Percentiles rank a stretch among this genome's conserved stretches.
Conservation (phyloP, 2,329 filamentous ascomycete species). For the Penicillium occitanis region DNA sequence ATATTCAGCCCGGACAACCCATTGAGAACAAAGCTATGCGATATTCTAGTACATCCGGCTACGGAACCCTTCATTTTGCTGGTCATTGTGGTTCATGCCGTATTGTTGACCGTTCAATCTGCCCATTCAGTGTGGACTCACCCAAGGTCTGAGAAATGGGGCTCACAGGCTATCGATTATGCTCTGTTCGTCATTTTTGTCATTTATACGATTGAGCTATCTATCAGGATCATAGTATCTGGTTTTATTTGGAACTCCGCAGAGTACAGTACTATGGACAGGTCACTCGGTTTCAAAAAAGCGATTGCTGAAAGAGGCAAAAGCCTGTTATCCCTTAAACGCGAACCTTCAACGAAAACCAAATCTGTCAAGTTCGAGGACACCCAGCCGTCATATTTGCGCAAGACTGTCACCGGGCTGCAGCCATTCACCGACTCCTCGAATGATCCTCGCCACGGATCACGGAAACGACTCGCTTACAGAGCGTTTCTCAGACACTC, state of each 20-base stretch:
- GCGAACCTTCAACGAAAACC: constrained; percentile 65
- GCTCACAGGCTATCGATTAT: constrained; percentile 67
- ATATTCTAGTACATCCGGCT: constrained; percentile 79
- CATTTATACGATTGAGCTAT: constrained; percentile 83
- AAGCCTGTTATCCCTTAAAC: constrained; percentile 76
- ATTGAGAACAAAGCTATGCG: constrained; percentile 72
- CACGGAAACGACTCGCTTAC: constrained; percentile 80
- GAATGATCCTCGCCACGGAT: constrained; percentile 70
- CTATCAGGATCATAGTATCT: constrained; percentile 84
- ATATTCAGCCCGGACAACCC: constrained; percentile 78
- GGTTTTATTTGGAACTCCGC: constrained; percentile 86
- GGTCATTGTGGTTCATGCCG: constrained; percentile 81
- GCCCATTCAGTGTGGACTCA: constrained; percentile 66
- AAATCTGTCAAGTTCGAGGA: constrained; percentile 43
- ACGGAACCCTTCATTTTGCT: constrained; percentile 84
- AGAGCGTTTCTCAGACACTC: constrained; percentile 91
- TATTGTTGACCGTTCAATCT: constrained; percentile 84
- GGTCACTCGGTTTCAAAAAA: constrained; percentile 69
- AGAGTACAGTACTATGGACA: constrained; percentile 89
- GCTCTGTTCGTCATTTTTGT: constrained; percentile 78
- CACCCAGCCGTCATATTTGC: constrained; percentile 60
- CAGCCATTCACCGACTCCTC: constrained; percentile 63
- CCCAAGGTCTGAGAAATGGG: constrained; percentile 64
- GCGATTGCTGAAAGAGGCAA: constrained; percentile 75
- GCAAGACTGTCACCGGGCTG: constrained; percentile 69